These are phyloP conservation scores for Aureobasidium sp. DNA, from an alignment of 2,329 filamentous ascomycete genomes.

Conservation along the genomic window DNA sequence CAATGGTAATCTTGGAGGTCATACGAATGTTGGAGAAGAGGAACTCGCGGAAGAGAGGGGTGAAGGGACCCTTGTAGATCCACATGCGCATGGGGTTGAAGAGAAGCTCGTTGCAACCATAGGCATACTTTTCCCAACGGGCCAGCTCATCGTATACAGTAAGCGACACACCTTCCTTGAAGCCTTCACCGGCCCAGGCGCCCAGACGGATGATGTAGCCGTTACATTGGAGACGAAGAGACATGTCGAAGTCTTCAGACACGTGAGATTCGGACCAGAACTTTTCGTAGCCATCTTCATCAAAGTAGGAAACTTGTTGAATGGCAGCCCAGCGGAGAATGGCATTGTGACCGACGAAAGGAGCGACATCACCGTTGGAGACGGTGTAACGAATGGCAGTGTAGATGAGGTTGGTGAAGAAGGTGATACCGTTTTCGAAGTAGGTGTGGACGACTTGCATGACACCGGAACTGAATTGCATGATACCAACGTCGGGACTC, in stretches of 20 bases:
- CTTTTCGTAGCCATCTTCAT: conserved; percentile 52
- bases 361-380: conserved; percentile 61
- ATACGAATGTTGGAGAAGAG: conserved; percentile 53
- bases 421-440: conserved; percentile 70
- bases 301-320: conserved; percentile 48
- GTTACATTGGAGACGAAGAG: conserved; percentile 57
- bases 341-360: conserved; percentile 72
- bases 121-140: conserved; percentile 67
- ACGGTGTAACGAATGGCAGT: conserved; percentile 63
- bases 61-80: conserved; percentile 55
- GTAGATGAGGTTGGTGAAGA: conserved; percentile 73
- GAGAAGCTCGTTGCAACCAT: conserved; percentile 62
- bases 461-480: conserved; percentile 65
- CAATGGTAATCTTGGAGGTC: conserved; percentile 61
- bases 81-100: conserved; percentile 60
- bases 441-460: conserved; percentile 67
- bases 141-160: conserved; percentile 65
- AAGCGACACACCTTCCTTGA: conserved; percentile 65
- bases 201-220: conserved; percentile 62
- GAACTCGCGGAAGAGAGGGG: conserved; percentile 54
- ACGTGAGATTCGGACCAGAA: conserved; percentile 71
- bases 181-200: conserved; percentile 59
- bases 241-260: conserved; percentile 65
- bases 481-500: conserved; percentile 60
- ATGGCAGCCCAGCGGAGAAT: conserved; percentile 62